Evolutionary conservation across 176 grass and related monocot genomes (phyloP).

Genomic region (Pontederia paniculata): DNA sequence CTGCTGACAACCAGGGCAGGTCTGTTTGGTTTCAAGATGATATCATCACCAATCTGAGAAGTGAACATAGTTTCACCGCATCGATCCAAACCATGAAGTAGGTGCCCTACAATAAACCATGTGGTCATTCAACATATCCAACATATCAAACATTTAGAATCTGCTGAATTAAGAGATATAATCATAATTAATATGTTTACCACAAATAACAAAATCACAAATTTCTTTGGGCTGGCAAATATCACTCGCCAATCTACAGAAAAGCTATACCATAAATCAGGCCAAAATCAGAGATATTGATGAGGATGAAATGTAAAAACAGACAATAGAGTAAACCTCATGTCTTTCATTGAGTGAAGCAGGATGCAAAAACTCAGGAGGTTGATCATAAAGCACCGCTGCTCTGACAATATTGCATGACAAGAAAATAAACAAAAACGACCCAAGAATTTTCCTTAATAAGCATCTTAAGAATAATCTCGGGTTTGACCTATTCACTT

Average conservation of each 20-base stretch:
- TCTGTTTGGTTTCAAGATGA: slow-evolving; percentile 68
- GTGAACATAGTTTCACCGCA: slow-evolving; percentile 36
- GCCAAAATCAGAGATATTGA: slow-evolving; percentile 17
- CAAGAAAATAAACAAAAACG: slow-evolving; percentile 15
- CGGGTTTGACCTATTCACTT: slow-evolving; percentile 19
- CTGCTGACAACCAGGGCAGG: slow-evolving; percentile 90
- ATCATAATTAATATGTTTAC: slow-evolving; percentile 28
- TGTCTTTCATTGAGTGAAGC: slow-evolving; percentile 71
- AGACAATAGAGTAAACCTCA: slow-evolving; percentile 38
- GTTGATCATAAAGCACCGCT: slow-evolving; percentile 89
- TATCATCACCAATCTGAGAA: slow-evolving; percentile 22
- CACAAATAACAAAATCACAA: slow-evolving; percentile 63
- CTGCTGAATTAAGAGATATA: too few relatives aligned
- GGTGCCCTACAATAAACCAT: slow-evolving; percentile 27
- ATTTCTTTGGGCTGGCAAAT: slow-evolving; percentile 51
- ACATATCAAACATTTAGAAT: background rate
- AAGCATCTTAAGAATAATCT: background rate
- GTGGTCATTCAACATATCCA: slow-evolving; percentile 4
- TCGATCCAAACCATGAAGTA: background rate
- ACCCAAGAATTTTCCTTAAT: background rate
- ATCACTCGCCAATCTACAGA: slow-evolving; percentile 53
- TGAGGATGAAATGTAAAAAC: background rate
- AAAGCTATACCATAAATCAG: slow-evolving; percentile 53
- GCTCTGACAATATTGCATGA: slow-evolving; percentile 37
- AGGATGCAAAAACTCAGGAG: slow-evolving; percentile 93